Conservation (phyloP, 441 rosid species). For the Sinapis alba region DNA sequence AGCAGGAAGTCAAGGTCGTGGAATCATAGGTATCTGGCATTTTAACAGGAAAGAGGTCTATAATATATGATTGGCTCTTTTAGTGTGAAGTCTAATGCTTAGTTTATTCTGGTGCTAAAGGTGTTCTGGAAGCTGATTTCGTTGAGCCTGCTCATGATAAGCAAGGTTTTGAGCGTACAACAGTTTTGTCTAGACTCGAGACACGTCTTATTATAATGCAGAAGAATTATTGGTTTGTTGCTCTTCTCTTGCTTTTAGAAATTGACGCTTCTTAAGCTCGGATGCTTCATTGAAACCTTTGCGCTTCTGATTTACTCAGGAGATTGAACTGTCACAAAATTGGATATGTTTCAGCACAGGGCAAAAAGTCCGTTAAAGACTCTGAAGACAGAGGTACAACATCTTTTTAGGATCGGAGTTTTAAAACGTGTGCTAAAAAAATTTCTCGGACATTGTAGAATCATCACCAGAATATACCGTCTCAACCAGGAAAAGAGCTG, state of each 20-base stretch:
- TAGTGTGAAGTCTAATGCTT: constrained; percentile 19
- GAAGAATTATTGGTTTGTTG: constrained; percentile 77
- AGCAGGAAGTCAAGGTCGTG: constrained; percentile 94
- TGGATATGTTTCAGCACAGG: constrained; percentile 72
- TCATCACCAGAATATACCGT: constrained; percentile 50
- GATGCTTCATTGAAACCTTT: constrained; percentile 3
- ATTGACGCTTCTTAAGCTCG: background rate
- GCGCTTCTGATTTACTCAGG: constrained; percentile 48
- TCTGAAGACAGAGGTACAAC: constrained; percentile 52
- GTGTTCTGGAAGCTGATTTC: constrained; percentile 86
- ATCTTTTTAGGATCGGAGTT: constrained; percentile 10
- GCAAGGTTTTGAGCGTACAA: constrained; percentile 79
- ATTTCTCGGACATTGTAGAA: constrained; percentile 42
- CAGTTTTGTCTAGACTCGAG: constrained; percentile 73
- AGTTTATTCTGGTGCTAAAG: constrained; percentile 45
- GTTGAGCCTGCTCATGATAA: constrained; percentile 85
- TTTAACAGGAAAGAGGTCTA: constrained; percentile 9
- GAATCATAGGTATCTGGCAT: constrained; percentile 70
- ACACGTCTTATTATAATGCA: constrained; percentile 72
- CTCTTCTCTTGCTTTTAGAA: constrained; percentile 18
- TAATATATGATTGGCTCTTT: constrained; percentile 21
- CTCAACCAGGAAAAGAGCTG: constrained; percentile 41
- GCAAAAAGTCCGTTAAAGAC: constrained; percentile 44
- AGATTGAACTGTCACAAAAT: constrained; percentile 59
- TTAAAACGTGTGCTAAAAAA: constrained; percentile 5